A percentile compares a stretch with the other conserved stretches of the same genome.
These are phyloP conservation scores for Nemania sp. DNA, from an alignment of 2,329 filamentous ascomycete species.

Conservation along the genomic window DNA sequence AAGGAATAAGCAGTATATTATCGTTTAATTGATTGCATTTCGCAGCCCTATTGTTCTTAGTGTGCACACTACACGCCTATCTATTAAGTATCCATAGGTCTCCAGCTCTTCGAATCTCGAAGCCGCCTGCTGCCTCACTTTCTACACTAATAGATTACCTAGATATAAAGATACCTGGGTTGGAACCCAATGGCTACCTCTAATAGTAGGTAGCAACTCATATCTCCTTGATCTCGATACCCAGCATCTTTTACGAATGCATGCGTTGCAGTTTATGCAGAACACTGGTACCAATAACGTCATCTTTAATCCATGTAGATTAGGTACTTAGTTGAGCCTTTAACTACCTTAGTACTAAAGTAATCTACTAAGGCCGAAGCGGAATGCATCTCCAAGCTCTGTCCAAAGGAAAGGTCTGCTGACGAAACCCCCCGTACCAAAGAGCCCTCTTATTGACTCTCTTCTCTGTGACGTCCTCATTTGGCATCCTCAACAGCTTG, in stretches of 20 bases:
- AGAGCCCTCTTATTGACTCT: conserved; percentile 12
- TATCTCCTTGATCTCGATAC: neutral
- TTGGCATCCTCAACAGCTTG: conserved; percentile 13
- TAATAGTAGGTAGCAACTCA: no score
- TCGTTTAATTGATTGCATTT: neutral
- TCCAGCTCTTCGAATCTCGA: neutral
- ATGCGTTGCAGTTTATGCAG: neutral
- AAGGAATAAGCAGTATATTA: no score
- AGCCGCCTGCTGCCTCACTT: conserved; percentile 7
- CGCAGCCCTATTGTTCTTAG: neutral
- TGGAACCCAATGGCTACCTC: no score
- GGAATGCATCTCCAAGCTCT: conserved; percentile 9
- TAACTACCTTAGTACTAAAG: neutral
- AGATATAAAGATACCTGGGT: no score
- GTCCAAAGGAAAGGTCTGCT: conserved; percentile 14
- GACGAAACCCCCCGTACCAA: conserved; percentile 16
- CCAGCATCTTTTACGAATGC: neutral
- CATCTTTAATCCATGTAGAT: no score
- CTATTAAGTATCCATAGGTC: neutral
- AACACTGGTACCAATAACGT: neutral
- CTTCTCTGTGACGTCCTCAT: conserved; percentile 11
- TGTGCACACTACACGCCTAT: no score
- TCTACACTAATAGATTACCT: neutral
- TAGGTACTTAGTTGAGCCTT: neutral
- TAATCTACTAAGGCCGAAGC: conserved; percentile 22